Conservation (phyloP, 2,329 filamentous ascomycete genomes). For the Cadophora luteo-olivacea region DNA sequence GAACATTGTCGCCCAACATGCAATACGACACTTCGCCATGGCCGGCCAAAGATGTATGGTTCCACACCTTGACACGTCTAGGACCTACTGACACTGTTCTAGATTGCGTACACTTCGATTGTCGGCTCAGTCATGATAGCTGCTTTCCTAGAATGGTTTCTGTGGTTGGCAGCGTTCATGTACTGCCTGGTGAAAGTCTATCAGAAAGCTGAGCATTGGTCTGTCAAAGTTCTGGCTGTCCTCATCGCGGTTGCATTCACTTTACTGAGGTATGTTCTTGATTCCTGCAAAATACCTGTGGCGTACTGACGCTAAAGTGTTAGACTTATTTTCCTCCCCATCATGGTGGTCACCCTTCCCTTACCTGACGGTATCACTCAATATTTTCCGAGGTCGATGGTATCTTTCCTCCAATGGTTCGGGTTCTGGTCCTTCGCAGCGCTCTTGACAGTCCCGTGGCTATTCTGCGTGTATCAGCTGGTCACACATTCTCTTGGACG, state of each 20-base stretch:
- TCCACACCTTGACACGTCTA: constrained; percentile 2
- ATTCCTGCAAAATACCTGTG: not conserved
- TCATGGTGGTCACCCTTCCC: constrained; percentile 93
- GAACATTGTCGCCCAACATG: constrained; percentile 46
- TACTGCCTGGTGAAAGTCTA: constrained; percentile 92
- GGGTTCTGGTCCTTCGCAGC: constrained; percentile 92
- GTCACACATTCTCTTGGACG: constrained; percentile 87
- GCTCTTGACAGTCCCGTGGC: constrained; percentile 86
- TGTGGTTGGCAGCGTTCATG: constrained; percentile 92
- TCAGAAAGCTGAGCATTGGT: constrained; percentile 87
- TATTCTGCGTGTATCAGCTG: constrained; percentile 91
- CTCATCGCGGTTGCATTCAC: constrained; percentile 77
- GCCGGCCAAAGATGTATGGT: constrained; percentile 57
- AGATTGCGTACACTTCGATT: constrained; percentile 88
- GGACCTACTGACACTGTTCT: constrained; percentile 26
- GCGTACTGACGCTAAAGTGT: constrained; percentile 5
- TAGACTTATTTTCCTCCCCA: constrained; percentile 85
- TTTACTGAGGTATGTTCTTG: constrained; percentile 67
- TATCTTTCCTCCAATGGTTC: constrained; percentile 85
- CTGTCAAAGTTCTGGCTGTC: constrained; percentile 78
- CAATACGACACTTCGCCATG: constrained; percentile 52
- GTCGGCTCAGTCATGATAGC: constrained; percentile 83
- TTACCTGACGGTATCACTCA: constrained; percentile 74
- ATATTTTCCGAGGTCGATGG: constrained; percentile 74
- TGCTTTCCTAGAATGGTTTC: constrained; percentile 89